These are phyloP conservation scores for Coemansia sp. DNA, from an alignment of 192 early-diverging fungal genomes.

Conservation along the genomic window DNA sequence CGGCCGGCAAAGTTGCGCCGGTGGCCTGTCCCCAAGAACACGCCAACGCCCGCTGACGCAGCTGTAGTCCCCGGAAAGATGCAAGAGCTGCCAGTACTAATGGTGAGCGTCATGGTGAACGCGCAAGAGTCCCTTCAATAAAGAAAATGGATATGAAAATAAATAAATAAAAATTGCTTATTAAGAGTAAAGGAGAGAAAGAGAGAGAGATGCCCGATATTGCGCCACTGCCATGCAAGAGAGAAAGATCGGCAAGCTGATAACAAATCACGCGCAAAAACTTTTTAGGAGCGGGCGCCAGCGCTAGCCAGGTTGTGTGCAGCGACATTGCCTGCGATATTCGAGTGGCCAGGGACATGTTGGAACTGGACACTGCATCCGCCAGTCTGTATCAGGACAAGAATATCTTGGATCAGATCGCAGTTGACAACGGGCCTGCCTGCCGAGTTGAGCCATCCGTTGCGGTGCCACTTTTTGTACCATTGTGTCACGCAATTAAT, in stretches of 20 bases:
- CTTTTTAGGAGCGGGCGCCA: not conserved
- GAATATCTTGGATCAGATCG: no score
- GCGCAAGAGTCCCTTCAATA: no score
- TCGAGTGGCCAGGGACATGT: not conserved
- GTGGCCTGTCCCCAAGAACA: not conserved
- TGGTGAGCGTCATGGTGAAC: not conserved
- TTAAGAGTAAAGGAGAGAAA: no score
- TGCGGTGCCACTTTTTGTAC: constrained; percentile 11
- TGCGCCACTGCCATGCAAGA: no score
- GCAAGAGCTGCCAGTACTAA: not conserved
- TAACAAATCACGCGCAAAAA: no score
- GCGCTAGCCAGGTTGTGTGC: not conserved
- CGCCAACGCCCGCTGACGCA: not conserved
- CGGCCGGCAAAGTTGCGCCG: not conserved
- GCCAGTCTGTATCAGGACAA: constrained; percentile 12
- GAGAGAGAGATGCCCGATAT: no score
- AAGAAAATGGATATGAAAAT: not conserved
- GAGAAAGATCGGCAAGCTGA: no score
- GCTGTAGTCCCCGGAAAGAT: not conserved
- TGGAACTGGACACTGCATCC: not conserved
- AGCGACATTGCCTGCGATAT: not conserved
- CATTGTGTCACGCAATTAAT: constrained; percentile 17
- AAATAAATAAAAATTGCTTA: no score
- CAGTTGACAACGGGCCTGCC: no score
- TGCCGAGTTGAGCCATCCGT: constrained; percentile 10